These are phyloP conservation scores for Solanum infundibuliforme DNA, from an alignment of 257 asterid genomes.

Conservation along the genomic window DNA sequence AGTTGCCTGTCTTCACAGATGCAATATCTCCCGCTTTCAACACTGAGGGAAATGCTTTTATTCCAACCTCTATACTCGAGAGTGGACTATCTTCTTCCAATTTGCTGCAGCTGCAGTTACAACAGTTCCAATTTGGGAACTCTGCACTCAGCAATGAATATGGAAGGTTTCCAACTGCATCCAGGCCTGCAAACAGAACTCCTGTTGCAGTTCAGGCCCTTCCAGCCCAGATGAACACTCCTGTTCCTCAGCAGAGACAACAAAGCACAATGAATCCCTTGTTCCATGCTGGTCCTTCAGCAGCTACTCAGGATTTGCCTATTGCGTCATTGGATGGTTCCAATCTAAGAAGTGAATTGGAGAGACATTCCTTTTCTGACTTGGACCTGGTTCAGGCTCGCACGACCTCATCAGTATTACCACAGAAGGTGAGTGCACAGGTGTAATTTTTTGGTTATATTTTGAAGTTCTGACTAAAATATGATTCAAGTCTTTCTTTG, in stretches of 20 bases:
- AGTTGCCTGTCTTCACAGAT: constrained; percentile 17
- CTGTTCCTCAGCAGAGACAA: constrained; percentile 25
- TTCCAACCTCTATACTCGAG: constrained; percentile 19
- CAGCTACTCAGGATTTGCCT: constrained; percentile 31
- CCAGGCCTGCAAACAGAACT: constrained; percentile 35
- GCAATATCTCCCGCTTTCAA: constrained; percentile 6
- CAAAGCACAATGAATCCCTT: constrained; percentile 6
- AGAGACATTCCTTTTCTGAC: constrained; percentile 11
- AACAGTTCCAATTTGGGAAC: constrained; percentile 33
- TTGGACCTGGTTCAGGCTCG: constrained; percentile 21
- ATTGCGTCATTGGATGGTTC: constrained; percentile 8
- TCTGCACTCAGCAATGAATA: constrained; percentile 23
- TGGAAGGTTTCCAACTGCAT: constrained; percentile 28
- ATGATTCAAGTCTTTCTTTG: background rate
- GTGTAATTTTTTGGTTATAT: constrained; percentile 3
- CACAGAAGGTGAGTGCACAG: constrained; percentile 23
- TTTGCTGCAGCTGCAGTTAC: constrained; percentile 26
- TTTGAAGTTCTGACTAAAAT: background rate
- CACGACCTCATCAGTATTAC: constrained; percentile 20
- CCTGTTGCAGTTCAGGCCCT: constrained; percentile 58
- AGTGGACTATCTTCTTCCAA: constrained; percentile 21
- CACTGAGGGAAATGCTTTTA: constrained; percentile 21
- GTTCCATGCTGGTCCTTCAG: constrained; percentile 14
- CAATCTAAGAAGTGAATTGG: constrained; percentile 2
- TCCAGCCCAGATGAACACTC: constrained; percentile 38